Percentiles rank a stretch among this genome's conserved stretches.
Conservation (phyloP, 1,284 basidiomycete species). For the Rhodotorula sp. region DNA sequence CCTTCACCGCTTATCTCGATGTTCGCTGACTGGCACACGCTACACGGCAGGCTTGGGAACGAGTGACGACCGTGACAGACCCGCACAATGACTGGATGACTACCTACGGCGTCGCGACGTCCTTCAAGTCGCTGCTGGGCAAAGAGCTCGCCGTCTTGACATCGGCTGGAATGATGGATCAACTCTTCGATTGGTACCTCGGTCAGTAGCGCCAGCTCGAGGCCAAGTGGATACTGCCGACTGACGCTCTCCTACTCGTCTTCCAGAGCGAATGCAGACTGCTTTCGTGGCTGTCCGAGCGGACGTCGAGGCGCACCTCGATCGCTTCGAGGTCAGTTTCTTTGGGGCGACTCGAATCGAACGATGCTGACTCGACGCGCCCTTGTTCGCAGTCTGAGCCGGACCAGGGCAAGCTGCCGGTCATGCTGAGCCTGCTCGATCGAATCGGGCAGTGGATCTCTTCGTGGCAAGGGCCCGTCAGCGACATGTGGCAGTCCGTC, state of each 20-base stretch:
- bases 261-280: slow-evolving; percentile 6
- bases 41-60: not conserved
- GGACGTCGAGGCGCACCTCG: slow-evolving; percentile 15
- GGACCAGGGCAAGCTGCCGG: not conserved
- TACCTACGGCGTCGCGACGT: not conserved
- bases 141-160: slow-evolving; percentile 6
- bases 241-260: not conserved
- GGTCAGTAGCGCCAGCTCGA: slow-evolving; percentile 54
- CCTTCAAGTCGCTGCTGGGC: not conserved
- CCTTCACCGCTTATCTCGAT: too few species aligned
- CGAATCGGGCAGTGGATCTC: slow-evolving; percentile 30
- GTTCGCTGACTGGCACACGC: not conserved
- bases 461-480: slow-evolving; percentile 36
- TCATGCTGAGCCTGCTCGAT: slow-evolving; percentile 27
- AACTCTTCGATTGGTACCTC: slow-evolving; percentile 63
- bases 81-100: not conserved
- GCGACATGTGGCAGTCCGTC: slow-evolving; percentile 26
- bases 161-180: slow-evolving; percentile 51
- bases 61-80: not conserved
- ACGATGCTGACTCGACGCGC: not conserved
- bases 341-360: too few species aligned
- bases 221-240: too few species aligned
- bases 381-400: not conserved
- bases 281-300: slow-evolving; percentile 18
- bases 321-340: slow-evolving; percentile 12